Evolutionary conservation across 2,329 filamentous ascomycete genomes (phyloP).

Genomic region (Aspergillus flavus): DNA sequence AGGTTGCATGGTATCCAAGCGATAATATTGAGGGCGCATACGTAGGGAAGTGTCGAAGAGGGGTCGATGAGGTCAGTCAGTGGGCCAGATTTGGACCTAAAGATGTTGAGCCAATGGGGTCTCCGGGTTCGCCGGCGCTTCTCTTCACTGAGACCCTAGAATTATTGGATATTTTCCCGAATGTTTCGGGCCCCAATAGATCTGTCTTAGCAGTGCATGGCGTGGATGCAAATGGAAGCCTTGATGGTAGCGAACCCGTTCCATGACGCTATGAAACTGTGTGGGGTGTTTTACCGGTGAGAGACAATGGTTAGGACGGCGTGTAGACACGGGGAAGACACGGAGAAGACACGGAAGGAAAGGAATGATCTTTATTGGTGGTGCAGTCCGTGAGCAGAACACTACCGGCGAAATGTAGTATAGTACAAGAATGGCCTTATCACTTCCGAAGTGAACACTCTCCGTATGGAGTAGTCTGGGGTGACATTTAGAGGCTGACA

Average conservation of each 20-base stretch:
- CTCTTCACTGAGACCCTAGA: not conserved
- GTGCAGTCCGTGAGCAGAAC: not conserved
- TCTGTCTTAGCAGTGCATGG: not conserved
- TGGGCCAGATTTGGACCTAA: constrained; percentile 10
- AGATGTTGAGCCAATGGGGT: constrained; percentile 24
- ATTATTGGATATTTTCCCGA: constrained; percentile 4
- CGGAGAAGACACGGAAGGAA: constrained; percentile 9
- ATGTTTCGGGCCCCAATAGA: constrained; percentile 1
- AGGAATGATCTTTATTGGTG: constrained; percentile 2
- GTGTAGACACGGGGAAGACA: constrained; percentile 14
- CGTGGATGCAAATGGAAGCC: constrained; percentile 1
- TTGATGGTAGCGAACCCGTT: constrained; percentile 14
- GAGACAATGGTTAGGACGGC: constrained; percentile 23
- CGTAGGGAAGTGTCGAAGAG: constrained; percentile 15
- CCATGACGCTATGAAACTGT: constrained; percentile 32
- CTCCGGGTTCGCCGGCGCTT: constrained; percentile 21
- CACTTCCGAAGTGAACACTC: not conserved
- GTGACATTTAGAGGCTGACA: constrained; percentile 6
- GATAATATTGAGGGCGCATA: constrained; percentile 4
- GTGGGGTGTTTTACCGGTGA: constrained; percentile 26
- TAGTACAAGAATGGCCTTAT: not conserved
- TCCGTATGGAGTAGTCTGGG: constrained; percentile 9
- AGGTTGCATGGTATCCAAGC: constrained; percentile 4
- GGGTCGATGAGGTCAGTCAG: constrained; percentile 38
- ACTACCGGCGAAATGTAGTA: not conserved